A percentile compares a stretch with the other conserved stretches of the same genome.
Evolutionary conservation across 257 asterid genomes (phyloP).

Genomic region (Mentha longifolia): DNA sequence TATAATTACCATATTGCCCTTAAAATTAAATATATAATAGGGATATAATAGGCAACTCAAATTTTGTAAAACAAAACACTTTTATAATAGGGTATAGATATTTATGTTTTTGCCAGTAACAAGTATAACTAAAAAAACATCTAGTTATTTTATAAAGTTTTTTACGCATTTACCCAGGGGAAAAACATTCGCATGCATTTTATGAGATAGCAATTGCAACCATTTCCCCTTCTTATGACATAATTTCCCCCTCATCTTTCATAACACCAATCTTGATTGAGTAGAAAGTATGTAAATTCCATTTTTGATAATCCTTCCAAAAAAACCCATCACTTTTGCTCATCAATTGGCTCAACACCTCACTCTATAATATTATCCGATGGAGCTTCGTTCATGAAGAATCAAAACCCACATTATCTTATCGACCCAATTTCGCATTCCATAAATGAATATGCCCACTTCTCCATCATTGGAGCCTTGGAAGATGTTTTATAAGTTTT

Average conservation of each 20-base stretch:
- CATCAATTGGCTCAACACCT: slow-evolving; percentile 1
- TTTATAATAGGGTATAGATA: too few relatives aligned
- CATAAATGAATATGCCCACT: too few relatives aligned
- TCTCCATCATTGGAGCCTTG: too few relatives aligned
- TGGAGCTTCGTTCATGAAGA: slow-evolving; percentile 17
- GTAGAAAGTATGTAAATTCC: not conserved
- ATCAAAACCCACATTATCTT: not conserved
- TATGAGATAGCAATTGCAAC: not conserved
- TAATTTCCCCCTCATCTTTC: not conserved
- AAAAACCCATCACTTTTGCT: slow-evolving; percentile 23
- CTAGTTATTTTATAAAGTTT: not conserved
- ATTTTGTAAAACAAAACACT: too few relatives aligned
- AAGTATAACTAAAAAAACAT: too few relatives aligned
- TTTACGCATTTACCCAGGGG: slow-evolving; percentile 1
- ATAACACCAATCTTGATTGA: not conserved
- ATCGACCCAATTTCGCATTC: not conserved
- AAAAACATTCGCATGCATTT: slow-evolving; percentile 1
- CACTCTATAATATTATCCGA: too few relatives aligned
- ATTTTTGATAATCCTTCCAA: slow-evolving; percentile 22
- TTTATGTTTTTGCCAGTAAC: too few relatives aligned
- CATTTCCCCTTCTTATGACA: not conserved
- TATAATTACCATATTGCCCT: too few relatives aligned
- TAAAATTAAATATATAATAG: too few relatives aligned
- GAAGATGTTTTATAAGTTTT: too few relatives aligned
- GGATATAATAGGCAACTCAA: too few relatives aligned